Evolutionary conservation across 2,329 filamentous ascomycete species (phyloP), one percentile per base, ranked within the genome.

Genomic region (Fusarium sublunatum): DNA sequence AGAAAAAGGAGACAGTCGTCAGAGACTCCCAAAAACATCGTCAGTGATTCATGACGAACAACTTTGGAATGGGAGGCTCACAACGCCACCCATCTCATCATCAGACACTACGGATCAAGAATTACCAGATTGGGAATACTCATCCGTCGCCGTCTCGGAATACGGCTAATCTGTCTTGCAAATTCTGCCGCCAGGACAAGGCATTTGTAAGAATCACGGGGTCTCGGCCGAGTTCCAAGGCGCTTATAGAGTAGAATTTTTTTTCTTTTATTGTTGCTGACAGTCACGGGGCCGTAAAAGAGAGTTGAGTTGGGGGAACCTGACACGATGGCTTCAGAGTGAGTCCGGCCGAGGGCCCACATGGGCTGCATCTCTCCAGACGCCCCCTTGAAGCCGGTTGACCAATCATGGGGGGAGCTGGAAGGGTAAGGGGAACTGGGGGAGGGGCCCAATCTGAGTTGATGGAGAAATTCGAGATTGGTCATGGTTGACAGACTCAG

Each of bases 261-360:
- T 12, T 29, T 38, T 11, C 7, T 19, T 7, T 25, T 32, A 38
- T 15, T 41, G 38, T 36, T 55, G 19, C 19, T 15, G 26, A 26
- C 39, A 22, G 57, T 65, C 61, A 65, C 61, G 62, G 59, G 62
- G 42, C 38, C 26, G 38, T 31, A 53, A 46, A 38, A 52, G 29
- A 38, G 43, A 47, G 52, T 29, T 52, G 50, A 19, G 19, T 19
- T 19, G 19, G 19, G 52, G 55, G 43, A 59, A 53, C 54, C 57
- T 60, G 57, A 60, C 58, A 61, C 57, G 57, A 61, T 61, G 58
- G 58, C 56, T 61, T 45, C 56, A 61, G 43, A 61, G 39, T 61
- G 58, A 60, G 55, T 60, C 57, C 57, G 57, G 57, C 57, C 57
- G 57, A 60, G 57, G 44, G 29, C 48, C 57, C 52, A 55, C 52